These are phyloP conservation scores for Aciculoconidium aculeatum DNA, from an alignment of 805 yeast species.

Conservation along the genomic window DNA sequence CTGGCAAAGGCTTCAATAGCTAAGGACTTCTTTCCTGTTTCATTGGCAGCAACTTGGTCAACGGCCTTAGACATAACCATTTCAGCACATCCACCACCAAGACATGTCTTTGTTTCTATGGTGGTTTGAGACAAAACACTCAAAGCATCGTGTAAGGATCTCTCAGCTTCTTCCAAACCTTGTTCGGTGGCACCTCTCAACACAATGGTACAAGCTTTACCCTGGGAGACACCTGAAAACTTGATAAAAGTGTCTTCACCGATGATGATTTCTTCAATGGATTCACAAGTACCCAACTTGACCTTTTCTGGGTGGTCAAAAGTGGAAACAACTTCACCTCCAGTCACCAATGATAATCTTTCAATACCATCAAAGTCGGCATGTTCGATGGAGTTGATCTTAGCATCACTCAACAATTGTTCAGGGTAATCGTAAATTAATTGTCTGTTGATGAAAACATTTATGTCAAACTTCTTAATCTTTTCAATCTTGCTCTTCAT, in stretches of 20 bases:
- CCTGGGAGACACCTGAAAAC: conserved; percentile 93
- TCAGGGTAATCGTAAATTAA: conserved; percentile 98
- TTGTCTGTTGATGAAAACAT: conserved; percentile 92
- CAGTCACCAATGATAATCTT: conserved; percentile 91
- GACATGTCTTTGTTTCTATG: conserved; percentile 80
- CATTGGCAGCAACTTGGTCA: conserved; percentile 85
- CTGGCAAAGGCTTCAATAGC: conserved; percentile 94
- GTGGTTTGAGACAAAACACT: conserved; percentile 95
- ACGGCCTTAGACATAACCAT: conserved; percentile 96
- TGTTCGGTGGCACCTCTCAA: conserved; percentile 56
- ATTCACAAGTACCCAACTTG: conserved; percentile 80
- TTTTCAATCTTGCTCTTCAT: conserved; percentile 87
- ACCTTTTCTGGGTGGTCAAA: conserved; percentile 89
- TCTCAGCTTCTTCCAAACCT: conserved; percentile 43
- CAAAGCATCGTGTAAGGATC: conserved; percentile 83
- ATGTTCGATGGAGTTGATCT: conserved; percentile 90
- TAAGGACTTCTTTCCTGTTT: conserved; percentile 85
- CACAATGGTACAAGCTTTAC: conserved; percentile 94
- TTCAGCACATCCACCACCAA: conserved; percentile 91
- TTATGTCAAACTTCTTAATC: conserved; percentile 80
- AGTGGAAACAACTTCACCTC: conserved; percentile 96
- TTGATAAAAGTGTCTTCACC: conserved; percentile 90
- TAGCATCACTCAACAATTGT: conserved; percentile 82
- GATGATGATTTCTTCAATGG: conserved; percentile 84
- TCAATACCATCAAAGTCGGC: conserved; percentile 98